These are phyloP conservation scores for Diphasiastrum complanatum DNA, from an alignment of 83 land plant genomes.

Conservation along the genomic window DNA sequence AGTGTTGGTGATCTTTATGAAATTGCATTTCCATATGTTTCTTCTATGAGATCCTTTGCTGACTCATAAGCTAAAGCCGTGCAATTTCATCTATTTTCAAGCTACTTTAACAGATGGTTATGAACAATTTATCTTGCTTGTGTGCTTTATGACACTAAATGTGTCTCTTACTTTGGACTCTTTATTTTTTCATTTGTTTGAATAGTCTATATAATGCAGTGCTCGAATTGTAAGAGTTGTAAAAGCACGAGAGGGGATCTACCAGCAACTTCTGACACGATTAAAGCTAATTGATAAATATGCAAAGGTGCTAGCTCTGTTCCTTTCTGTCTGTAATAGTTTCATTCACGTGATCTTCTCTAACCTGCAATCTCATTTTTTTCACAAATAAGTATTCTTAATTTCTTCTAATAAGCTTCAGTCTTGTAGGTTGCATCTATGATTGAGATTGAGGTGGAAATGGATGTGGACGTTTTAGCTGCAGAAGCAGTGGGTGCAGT, in stretches of 20 bases:
- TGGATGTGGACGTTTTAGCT: conserved; percentile 87
- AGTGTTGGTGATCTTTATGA: no score
- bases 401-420: not conserved
- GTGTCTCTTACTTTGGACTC: not conserved
- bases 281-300: conserved; percentile 89
- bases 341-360: not conserved
- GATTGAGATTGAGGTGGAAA: conserved; percentile 98
- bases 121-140: no score
- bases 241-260: conserved; percentile 65
- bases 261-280: conserved; percentile 56
- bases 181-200: not conserved
- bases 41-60: no score
- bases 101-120: no score
- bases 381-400: no score
- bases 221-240: conserved; percentile 68
- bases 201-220: conserved; percentile 32
- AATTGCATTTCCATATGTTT: no score
- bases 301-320: conserved; percentile 54
- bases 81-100: no score
- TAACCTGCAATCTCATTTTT: no score
- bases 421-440: conserved; percentile 73
- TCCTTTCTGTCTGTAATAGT: not conserved
- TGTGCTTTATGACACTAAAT: no score
- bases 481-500: conserved; percentile 72
- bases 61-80: no score